Evolutionary conservation across 2,329 filamentous ascomycete species (phyloP).

Genomic region (Cordyceps farinosa): DNA sequence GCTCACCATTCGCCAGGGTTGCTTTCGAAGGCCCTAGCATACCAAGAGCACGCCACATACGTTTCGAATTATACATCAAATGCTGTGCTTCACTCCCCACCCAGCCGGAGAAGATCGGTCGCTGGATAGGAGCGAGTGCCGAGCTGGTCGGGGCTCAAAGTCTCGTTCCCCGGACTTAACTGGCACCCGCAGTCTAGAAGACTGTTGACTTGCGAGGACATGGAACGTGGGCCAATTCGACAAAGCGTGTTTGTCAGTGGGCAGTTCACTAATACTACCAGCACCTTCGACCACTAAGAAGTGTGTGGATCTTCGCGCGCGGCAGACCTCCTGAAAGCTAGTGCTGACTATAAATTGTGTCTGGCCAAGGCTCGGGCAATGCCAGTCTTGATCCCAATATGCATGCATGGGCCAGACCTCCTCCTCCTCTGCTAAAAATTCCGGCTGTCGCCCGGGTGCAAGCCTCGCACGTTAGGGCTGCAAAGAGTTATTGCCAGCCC

Average conservation of each 20-base stretch:
- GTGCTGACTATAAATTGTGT: background rate
- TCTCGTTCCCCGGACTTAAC: background rate
- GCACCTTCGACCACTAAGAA: background rate
- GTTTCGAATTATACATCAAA: no score
- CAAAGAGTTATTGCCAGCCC: background rate
- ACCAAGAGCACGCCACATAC: no score
- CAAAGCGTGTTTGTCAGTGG: background rate
- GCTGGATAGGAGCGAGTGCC: background rate
- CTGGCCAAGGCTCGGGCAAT: background rate
- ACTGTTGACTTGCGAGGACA: background rate
- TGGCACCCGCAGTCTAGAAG: background rate
- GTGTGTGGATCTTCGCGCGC: constrained; percentile 8
- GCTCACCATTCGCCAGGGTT: no score
- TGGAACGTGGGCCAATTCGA: background rate
- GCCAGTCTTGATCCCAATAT: background rate
- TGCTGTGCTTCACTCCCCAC: background rate
- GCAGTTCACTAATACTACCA: background rate
- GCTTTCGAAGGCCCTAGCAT: no score
- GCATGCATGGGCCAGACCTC: background rate
- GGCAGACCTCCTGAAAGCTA: constrained; percentile 7
- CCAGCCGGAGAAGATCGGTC: background rate
- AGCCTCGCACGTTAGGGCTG: constrained; percentile 1
- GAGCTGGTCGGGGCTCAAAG: background rate
- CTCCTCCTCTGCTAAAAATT: background rate
- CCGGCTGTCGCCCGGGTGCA: constrained; percentile 4